phyloP scores from a whole-genome alignment of 108 stramenopile species.

The Skeletonema potamos region DNA sequence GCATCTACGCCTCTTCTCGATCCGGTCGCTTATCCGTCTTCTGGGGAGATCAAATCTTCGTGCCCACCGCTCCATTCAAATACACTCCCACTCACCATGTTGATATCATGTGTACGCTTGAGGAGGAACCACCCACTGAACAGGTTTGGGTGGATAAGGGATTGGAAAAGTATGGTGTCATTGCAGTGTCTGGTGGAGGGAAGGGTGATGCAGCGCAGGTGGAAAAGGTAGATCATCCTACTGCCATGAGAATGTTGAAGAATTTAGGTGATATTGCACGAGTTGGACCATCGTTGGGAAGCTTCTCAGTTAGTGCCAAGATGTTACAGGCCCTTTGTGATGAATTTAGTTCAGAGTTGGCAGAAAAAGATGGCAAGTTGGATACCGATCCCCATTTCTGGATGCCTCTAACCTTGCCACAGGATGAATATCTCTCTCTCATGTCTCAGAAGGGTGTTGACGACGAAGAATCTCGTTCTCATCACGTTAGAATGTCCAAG shows the following conservation, averaged over 20 bases:
- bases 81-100: slow-evolving; percentile 90
- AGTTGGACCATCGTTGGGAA: slow-evolving; percentile 94
- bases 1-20: slow-evolving; percentile 93
- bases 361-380: slow-evolving; percentile 84
- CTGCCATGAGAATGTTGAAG: slow-evolving; percentile 89
- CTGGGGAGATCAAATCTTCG: slow-evolving; percentile 99
- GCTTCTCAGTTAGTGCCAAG: slow-evolving; percentile 88
- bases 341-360: slow-evolving; percentile 85
- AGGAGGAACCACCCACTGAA: slow-evolving; percentile 85
- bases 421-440: slow-evolving; percentile 82
- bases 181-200: slow-evolving; percentile 83
- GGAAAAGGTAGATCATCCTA: slow-evolving; percentile 97
- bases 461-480: slow-evolving; percentile 59
- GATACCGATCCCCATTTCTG: slow-evolving; percentile 95
- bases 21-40: slow-evolving; percentile 93
- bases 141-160: slow-evolving; percentile 92
- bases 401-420: slow-evolving; percentile 95
- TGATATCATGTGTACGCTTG: slow-evolving; percentile 96
- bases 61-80: slow-evolving; percentile 79
- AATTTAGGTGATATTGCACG: slow-evolving; percentile 84
- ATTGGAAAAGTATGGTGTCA: slow-evolving; percentile 97
- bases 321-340: slow-evolving; percentile 83
- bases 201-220: slow-evolving; percentile 94
- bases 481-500: slow-evolving; percentile 83
- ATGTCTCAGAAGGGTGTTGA: slow-evolving; percentile 90